Evolutionary conservation across 495 filamentous ascomycete species (phyloP), one percentile per base, ranked within the genome.

Genomic region (Daldinia vernicosa): DNA sequence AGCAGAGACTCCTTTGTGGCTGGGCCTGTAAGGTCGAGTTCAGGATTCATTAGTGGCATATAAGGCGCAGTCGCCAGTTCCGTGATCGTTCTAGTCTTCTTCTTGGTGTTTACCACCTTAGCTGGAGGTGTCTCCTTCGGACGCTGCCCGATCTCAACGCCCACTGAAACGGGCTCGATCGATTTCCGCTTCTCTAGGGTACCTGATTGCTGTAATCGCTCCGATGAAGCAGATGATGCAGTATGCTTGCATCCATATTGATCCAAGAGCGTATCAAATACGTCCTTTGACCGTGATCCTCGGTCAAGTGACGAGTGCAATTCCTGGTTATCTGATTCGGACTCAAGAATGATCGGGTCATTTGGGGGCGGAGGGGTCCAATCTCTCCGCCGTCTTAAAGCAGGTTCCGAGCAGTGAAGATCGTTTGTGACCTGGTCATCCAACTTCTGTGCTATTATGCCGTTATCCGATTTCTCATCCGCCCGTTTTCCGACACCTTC

Each of bases 11-110:
- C 78, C 14, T 70, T 74, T 17, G 63, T 74, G 8, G 66, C 32
- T 6, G 70, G 70, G 52, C 81, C 64, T 54, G 68, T 33, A 45
- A 76, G 57, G 17, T 77, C 73, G 28, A 74, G 61, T 4, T 76
- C 78, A 1, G 74, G 67, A 11, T 74, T 63, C 12, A 81, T 73
- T n/a, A 73, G 66, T 15, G 75, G 57, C 28, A 78, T 79, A 76
- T 96, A 97, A n/a, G 88, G 88, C 24, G 91, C 90, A 4, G 90
- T 97, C 26, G 94, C 93, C 50, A 91, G 82, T 58, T 90, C 93
- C 2, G 95, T 98, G 59, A 98, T 89, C 6, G 95, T 98, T 40
- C 88, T 90, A 0, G 90, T 79, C 75, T 92, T 94, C 80, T 91
- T 97, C 69, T 87, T 88, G 30, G 84, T 85, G 17, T 30, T 57